Evolutionary conservation across 176 grass and related monocot species (phyloP).

Genomic region (Leersia perrieri): DNA sequence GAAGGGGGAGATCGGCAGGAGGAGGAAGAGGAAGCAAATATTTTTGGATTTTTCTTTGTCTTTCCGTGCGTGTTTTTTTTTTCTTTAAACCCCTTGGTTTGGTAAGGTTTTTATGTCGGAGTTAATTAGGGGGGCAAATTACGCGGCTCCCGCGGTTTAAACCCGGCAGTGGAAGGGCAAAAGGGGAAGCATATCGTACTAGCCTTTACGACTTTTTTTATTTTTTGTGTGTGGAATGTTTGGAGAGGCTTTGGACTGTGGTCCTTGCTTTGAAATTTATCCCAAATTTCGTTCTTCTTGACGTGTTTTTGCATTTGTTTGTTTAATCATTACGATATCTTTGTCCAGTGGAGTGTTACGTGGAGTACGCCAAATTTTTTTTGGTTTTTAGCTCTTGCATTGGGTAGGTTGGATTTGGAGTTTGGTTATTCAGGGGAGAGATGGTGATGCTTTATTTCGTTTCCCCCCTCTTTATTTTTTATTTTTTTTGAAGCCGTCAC

Average conservation of each 20-base stretch:
- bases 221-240: not conserved
- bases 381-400: not conserved
- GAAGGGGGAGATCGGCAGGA: conserved; percentile 29
- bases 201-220: not conserved
- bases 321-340: no score
- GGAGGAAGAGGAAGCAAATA: not conserved
- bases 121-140: conserved; percentile 26
- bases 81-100: not conserved
- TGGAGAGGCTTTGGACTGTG: not conserved
- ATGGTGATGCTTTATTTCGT: not conserved
- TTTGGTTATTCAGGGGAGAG: not conserved
- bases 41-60: conserved; percentile 11
- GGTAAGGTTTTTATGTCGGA: not conserved
- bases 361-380: not conserved
- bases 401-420: not conserved
- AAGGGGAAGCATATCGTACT: not conserved
- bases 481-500: no score
- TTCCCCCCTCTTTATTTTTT: not conserved
- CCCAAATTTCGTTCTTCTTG: not conserved
- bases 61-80: conserved; percentile 12
- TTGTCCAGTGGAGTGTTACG: not conserved
- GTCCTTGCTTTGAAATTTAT: not conserved
- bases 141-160: conserved; percentile 28
- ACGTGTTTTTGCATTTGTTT: not conserved
- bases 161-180: not conserved